These are phyloP conservation scores for Telfairia occidentalis DNA, from an alignment of 331 rosid genomes.

Conservation along the genomic window DNA sequence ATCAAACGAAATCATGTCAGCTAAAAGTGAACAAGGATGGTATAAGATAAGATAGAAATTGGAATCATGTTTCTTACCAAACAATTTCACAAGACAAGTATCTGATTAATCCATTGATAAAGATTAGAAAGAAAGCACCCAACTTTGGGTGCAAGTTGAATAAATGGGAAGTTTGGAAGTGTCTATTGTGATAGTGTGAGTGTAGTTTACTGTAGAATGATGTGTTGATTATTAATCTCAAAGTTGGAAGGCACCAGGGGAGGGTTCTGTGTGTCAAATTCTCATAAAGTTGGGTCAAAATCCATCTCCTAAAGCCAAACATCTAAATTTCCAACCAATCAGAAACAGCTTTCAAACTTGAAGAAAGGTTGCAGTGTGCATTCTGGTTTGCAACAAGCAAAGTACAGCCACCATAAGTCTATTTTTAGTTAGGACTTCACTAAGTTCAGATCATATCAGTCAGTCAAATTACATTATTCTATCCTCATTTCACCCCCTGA, in stretches of 20 bases:
- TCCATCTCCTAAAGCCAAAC: background rate
- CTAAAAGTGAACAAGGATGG: background rate
- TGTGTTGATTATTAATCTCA: background rate
- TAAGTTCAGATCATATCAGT: background rate
- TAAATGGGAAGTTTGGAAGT: background rate
- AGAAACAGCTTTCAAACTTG: background rate
- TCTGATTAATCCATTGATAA: too few relatives aligned
- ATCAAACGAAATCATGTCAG: background rate
- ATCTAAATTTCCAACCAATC: background rate
- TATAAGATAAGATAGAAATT: background rate
- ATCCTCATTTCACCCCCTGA: background rate
- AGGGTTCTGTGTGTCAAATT: background rate
- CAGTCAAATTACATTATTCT: background rate
- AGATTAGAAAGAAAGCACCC: background rate
- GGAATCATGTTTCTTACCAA: conserved; percentile 5
- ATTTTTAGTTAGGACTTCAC: conserved; percentile 6
- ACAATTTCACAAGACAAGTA: too few relatives aligned
- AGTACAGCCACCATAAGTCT: background rate
- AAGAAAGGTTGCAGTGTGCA: background rate
- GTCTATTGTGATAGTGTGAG: background rate
- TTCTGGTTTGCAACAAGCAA: conserved; percentile 5
- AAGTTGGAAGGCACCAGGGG: conserved; percentile 9
- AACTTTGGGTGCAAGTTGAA: conserved; percentile 10
- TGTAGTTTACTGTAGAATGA: background rate
- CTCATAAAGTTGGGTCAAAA: conserved; percentile 13